These are phyloP conservation scores for Sugiyamaella smithiae DNA, from an alignment of 805 yeast genomes.

Conservation along the genomic window DNA sequence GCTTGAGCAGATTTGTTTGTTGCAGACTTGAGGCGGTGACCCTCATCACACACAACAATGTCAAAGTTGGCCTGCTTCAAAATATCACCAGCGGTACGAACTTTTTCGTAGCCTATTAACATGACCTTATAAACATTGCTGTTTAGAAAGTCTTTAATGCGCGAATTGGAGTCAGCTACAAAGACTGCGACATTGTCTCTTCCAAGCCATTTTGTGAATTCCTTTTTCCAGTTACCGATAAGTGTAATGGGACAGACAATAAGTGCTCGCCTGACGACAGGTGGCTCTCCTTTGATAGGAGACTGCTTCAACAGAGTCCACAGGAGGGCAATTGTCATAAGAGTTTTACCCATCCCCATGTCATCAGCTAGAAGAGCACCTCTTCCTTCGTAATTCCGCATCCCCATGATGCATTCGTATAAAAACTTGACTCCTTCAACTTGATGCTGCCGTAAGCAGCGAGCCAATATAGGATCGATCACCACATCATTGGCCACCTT, in stretches of 20 bases:
- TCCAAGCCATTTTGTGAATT: constrained; percentile 87
- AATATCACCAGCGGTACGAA: constrained; percentile 49
- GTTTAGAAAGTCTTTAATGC: constrained; percentile 55
- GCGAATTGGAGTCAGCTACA: constrained; percentile 54
- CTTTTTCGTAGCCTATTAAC: constrained; percentile 84
- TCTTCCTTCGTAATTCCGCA: constrained; percentile 40
- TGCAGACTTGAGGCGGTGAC: constrained; percentile 80
- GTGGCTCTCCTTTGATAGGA: constrained; percentile 34
- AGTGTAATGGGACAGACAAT: constrained; percentile 92
- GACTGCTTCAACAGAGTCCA: constrained; percentile 68
- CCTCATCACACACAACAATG: constrained; percentile 88
- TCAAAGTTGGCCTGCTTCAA: constrained; percentile 45
- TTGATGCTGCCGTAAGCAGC: constrained; percentile 75
- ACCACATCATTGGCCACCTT: constrained; percentile 32
- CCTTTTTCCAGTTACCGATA: constrained; percentile 81
- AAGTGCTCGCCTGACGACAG: constrained; percentile 54
- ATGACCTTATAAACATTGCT: constrained; percentile 77
- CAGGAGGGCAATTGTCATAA: constrained; percentile 76
- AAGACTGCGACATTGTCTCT: constrained; percentile 61
- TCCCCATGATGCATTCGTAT: constrained; percentile 79
- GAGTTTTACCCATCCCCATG: constrained; percentile 93
- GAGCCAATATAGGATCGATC: constrained; percentile 36
- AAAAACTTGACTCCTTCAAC: constrained; percentile 77
- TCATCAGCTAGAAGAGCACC: constrained; percentile 95
- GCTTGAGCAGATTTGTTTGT: constrained; percentile 69